These are phyloP conservation scores for Myrica gale DNA, from an alignment of 306 rosid species.

Conservation along the genomic window DNA sequence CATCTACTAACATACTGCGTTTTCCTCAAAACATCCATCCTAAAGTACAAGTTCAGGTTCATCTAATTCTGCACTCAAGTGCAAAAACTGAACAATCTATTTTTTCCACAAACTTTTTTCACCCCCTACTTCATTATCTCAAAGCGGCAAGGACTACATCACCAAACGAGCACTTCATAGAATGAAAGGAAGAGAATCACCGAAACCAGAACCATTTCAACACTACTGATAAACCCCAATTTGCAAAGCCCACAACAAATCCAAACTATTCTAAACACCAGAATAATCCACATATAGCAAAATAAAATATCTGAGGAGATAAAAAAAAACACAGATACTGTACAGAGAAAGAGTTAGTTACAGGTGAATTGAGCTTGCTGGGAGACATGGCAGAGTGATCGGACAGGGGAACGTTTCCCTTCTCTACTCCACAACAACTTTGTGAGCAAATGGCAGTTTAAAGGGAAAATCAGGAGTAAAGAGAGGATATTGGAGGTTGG, in stretches of 20 bases:
- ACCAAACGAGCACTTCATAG: neutral
- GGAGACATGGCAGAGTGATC: constrained; percentile 60
- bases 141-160: neutral
- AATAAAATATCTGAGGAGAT: neutral
- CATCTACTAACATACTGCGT: too few relatives aligned
- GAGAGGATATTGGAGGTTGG: neutral
- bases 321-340: neutral
- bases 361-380: constrained; percentile 68
- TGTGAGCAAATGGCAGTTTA: neutral
- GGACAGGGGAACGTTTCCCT: constrained; percentile 10
- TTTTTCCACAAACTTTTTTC: neutral
- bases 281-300: neutral
- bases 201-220: neutral
- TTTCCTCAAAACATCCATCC: neutral
- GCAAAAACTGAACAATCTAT: neutral
- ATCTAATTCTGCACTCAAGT: neutral
- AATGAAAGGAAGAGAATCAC: neutral
- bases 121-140: neutral
- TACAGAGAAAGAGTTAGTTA: constrained; percentile 37
- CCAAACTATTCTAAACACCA: constrained; percentile 5
- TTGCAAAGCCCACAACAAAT: neutral
- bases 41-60: neutral
- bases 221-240: neutral
- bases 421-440: neutral
- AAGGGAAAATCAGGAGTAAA: neutral